Percentiles rank a stretch among this genome's conserved stretches.
Evolutionary conservation across 2,329 filamentous ascomycete genomes (phyloP).

Genomic region (Diaporthe ampelina): DNA sequence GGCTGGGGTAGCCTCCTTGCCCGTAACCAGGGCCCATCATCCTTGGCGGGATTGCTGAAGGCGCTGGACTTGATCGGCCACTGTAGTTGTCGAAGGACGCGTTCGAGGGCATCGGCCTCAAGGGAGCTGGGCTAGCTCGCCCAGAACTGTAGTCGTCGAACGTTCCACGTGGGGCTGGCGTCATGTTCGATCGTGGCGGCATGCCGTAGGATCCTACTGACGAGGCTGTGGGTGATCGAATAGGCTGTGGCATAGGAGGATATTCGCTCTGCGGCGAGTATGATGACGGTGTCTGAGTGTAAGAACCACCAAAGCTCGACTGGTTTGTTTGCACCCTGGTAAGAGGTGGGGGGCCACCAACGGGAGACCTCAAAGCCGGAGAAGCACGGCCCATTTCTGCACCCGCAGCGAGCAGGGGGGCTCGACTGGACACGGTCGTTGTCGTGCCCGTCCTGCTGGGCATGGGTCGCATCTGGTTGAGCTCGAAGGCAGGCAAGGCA

Average conservation of each 20-base stretch:
- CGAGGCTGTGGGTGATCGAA: constrained; percentile 44
- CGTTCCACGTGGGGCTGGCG: constrained; percentile 36
- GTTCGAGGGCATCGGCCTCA: constrained; percentile 32
- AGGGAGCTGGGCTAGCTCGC: constrained; percentile 36
- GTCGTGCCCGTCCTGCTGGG: constrained; percentile 53
- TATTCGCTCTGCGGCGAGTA: constrained; percentile 46
- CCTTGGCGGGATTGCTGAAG: constrained; percentile 47
- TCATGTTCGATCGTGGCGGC: constrained; percentile 38
- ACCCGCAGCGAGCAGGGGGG: constrained; percentile 49
- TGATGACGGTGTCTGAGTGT: constrained; percentile 45
- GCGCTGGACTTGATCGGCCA: constrained; percentile 49
- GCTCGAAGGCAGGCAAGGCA: constrained; percentile 57
- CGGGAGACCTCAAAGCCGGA: constrained; percentile 47
- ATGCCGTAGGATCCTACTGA: constrained; percentile 43
- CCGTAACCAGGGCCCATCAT: constrained; percentile 36
- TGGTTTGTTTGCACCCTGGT: constrained; percentile 47
- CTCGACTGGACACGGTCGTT: constrained; percentile 47
- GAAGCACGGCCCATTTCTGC: constrained; percentile 51
- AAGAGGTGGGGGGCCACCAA: constrained; percentile 43
- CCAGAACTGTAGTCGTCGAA: constrained; percentile 41
- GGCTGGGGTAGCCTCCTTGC: constrained; percentile 27
- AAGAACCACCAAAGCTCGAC: constrained; percentile 44
- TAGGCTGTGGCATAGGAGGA: constrained; percentile 47
- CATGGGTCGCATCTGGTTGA: constrained; percentile 65
- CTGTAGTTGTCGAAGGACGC: constrained; percentile 44